phyloP scores from a whole-genome alignment of 441 rosid genomes.

The Breynia disticha region DNA sequence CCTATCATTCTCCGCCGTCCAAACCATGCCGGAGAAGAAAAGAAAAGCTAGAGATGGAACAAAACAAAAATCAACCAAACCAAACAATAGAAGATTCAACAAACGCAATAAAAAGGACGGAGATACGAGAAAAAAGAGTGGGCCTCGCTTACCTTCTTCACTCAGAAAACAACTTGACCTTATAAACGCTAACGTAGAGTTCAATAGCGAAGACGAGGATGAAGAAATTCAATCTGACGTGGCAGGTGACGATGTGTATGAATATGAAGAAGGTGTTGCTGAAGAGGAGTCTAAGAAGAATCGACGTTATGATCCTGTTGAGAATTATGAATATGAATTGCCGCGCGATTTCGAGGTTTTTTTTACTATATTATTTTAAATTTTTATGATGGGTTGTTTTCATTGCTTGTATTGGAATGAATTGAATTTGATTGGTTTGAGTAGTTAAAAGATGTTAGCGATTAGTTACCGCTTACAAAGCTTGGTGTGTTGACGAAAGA shows the following conservation, averaged over 20 bases:
- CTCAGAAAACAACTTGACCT: constrained; percentile 37
- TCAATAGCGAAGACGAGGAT: constrained; percentile 14
- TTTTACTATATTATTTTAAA: neutral
- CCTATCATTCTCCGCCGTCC: too few species aligned
- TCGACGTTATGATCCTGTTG: constrained; percentile 64
- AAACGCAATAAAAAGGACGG: constrained; percentile 11
- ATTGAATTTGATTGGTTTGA: too few species aligned
- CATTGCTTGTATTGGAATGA: too few species aligned
- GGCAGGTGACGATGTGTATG: constrained; percentile 44
- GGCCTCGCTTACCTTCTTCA: constrained; percentile 60
- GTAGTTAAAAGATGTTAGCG: too few species aligned
- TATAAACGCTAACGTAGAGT: constrained; percentile 16
- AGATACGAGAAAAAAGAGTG: constrained; percentile 16
- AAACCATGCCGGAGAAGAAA: constrained; percentile 32
- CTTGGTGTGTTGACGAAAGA: too few species aligned
- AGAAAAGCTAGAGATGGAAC: constrained; percentile 20
- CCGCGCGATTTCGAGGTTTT: constrained; percentile 64
- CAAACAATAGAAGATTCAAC: constrained; percentile 14
- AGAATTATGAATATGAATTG: constrained; percentile 60
- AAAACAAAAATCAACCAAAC: constrained; percentile 16
- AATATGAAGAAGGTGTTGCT: constrained; percentile 70
- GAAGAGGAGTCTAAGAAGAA: constrained; percentile 77
- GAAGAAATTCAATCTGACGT: constrained; percentile 33
- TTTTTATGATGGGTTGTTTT: neutral
- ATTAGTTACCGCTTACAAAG: too few species aligned